These are phyloP conservation scores for Stenocarpella maydis DNA, from an alignment of 2,329 filamentous ascomycete genomes.

Conservation along the genomic window DNA sequence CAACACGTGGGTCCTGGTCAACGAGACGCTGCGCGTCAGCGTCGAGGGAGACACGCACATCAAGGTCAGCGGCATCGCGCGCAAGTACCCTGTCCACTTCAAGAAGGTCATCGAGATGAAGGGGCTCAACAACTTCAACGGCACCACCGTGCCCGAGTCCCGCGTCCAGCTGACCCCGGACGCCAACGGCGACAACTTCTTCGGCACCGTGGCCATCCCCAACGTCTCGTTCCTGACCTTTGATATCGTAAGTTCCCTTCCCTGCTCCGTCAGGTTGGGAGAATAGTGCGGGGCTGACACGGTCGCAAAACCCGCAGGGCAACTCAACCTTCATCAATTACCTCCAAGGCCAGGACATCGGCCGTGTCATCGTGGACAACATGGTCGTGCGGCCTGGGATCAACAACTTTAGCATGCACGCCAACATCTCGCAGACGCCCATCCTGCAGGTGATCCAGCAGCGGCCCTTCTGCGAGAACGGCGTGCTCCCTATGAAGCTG, in stretches of 20 bases:
- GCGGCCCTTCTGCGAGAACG: constrained; percentile 61
- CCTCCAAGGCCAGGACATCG: constrained; percentile 60
- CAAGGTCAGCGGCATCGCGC: constrained; percentile 57
- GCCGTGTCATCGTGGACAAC: constrained; percentile 65
- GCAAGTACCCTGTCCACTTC: constrained; percentile 60
- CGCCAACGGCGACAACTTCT: constrained; percentile 65
- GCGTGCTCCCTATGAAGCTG: constrained; percentile 63
- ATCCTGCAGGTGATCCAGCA: constrained; percentile 54
- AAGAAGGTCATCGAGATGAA: constrained; percentile 62
- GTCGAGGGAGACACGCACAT: constrained; percentile 62
- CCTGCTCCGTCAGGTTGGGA: no score
- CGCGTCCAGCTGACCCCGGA: constrained; percentile 52
- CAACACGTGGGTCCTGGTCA: constrained; percentile 62
- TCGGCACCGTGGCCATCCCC: constrained; percentile 65
- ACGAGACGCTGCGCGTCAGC: constrained; percentile 58
- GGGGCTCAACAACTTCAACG: constrained; percentile 63
- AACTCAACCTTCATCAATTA: constrained; percentile 69
- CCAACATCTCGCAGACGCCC: constrained; percentile 58
- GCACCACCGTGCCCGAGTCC: constrained; percentile 60
- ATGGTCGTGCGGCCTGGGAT: constrained; percentile 65
- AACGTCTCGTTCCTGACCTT: constrained; percentile 72
- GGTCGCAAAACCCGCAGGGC: constrained; percentile 51
- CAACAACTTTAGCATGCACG: constrained; percentile 64
- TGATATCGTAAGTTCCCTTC: constrained; percentile 61
- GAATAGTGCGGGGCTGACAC: constrained; percentile 18